These are phyloP conservation scores for Saturnispora diversa DNA, from an alignment of 805 yeast genomes.

Conservation along the genomic window DNA sequence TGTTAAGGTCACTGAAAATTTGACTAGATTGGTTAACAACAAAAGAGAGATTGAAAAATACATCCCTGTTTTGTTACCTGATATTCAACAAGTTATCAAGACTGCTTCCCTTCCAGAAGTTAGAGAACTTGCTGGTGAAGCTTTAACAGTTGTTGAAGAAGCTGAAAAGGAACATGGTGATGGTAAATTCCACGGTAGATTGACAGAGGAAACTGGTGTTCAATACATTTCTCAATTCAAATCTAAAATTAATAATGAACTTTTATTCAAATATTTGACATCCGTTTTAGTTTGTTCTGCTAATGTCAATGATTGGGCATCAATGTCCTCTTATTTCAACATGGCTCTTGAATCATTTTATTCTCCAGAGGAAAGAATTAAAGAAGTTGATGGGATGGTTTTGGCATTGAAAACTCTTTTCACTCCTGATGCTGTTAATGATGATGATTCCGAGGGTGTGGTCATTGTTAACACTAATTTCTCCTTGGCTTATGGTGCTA, in stretches of 20 bases:
- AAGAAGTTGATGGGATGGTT: slow-evolving; percentile 38
- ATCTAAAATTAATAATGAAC: slow-evolving; percentile 30
- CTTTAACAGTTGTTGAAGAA: slow-evolving; percentile 69
- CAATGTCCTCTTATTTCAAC: slow-evolving; percentile 47
- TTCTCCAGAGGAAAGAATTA: slow-evolving; percentile 29
- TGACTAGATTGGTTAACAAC: slow-evolving; percentile 91
- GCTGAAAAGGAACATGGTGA: slow-evolving; percentile 65
- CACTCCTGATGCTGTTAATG: slow-evolving; percentile 46
- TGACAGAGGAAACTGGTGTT: slow-evolving; percentile 46
- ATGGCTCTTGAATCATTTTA: slow-evolving; percentile 32
- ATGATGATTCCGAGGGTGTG: slow-evolving; percentile 68
- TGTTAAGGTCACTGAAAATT: slow-evolving; percentile 89
- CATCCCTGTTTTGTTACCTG: slow-evolving; percentile 85
- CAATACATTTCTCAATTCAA: slow-evolving; percentile 32
- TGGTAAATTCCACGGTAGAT: slow-evolving; percentile 71
- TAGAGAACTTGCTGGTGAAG: slow-evolving; percentile 85
- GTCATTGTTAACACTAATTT: slow-evolving; percentile 92
- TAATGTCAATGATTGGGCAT: slow-evolving; percentile 67
- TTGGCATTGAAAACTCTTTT: slow-evolving; percentile 46
- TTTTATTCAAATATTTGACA: slow-evolving; percentile 41
- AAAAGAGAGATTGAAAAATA: slow-evolving; percentile 82
- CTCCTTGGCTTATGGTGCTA: slow-evolving; percentile 93
- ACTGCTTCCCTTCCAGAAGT: slow-evolving; percentile 96
- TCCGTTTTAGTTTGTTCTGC: slow-evolving; percentile 51
- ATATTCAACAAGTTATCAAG: slow-evolving; percentile 76